Base-by-base conservation (phyloP, 1,284 basidiomycete species). In the Kwoniella shivajii region DNA sequence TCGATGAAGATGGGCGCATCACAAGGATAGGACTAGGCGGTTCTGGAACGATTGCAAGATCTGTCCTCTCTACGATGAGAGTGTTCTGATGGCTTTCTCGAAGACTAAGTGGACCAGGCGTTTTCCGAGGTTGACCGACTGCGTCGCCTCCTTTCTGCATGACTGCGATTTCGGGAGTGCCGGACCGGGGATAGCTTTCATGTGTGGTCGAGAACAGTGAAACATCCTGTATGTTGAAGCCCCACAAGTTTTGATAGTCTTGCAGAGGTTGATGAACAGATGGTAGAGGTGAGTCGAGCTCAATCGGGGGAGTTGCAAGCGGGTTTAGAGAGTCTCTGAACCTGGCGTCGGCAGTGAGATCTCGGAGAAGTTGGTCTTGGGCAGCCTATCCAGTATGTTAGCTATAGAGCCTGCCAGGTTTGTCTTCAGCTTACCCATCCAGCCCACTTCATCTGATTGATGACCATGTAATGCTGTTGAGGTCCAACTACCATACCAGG, bases 401-500 rank as follows among this genome's bases (percentile, higher is more conserved):
- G 48, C 26, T 27, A 56, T 47, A 18, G 6, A 16, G 6, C 41
- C 78, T n/a, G 9, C 16, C 24, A 31, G 18, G n/a, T 11, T 34
- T 22, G 16, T 20, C 82, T 66, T 89, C 86, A 69, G 92, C 92
- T 38, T 6, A 91, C 87, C 93, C 93, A 96, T 73, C 90, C 90
- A 13, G 86, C 83, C 92, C 92, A 97, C 74, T 92, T 90, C 60
- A 94, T 80, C 74, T 96, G 92, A 78, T 94, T 96, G 69, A 92
- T 84, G 73, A 96, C 93, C 87, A 99, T 89, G 75, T 92, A 99
- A 73, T 97, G 95, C 72, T 86, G 82, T 56, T 83, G 81, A 11
- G 80, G 80, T 6, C 94, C 94, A 34, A 98, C 94, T 14, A 98
- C 94, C 74, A 92, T 93, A 2, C 78, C 78, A 0, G 95, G 96